phyloP scores from a whole-genome alignment of 1,284 basidiomycete species.

The Ustilago hordei region DNA sequence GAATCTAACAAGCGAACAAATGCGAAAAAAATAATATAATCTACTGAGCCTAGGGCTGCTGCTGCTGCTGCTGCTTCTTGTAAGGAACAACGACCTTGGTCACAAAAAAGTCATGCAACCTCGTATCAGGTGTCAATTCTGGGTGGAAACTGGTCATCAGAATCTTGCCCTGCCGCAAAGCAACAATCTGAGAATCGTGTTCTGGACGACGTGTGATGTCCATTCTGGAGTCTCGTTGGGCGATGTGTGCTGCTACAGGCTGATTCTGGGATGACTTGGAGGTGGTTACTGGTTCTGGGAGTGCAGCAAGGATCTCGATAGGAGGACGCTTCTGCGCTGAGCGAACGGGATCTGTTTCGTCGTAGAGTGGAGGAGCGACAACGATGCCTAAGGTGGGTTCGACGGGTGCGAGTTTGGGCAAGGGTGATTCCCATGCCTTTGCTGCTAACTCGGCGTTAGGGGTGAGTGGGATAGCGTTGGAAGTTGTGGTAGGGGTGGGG shows the following conservation, averaged over 20 bases:
- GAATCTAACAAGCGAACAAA: not conserved
- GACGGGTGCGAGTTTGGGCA: constrained; percentile 19
- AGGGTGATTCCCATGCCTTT: constrained; percentile 17
- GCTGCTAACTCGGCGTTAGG: constrained; percentile 14
- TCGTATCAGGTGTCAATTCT: constrained; percentile 85
- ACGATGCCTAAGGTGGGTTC: constrained; percentile 35
- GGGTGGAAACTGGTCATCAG: constrained; percentile 94
- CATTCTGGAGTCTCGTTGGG: constrained; percentile 27
- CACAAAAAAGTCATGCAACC: constrained; percentile 90
- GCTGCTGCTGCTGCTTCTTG: constrained; percentile 15
- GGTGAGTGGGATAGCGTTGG: constrained; percentile 26
- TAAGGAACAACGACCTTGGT: constrained; percentile 39
- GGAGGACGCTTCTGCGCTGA: constrained; percentile 52
- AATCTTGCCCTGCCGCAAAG: constrained; percentile 84
- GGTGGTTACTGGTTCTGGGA: constrained; percentile 75
- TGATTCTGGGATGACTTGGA: constrained; percentile 34
- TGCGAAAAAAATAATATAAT: not conserved
- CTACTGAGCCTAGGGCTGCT: not conserved
- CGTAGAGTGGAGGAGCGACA: constrained; percentile 56
- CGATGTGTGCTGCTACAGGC: constrained; percentile 23
- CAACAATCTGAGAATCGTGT: constrained; percentile 78
- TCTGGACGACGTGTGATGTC: constrained; percentile 40
- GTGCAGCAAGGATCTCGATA: constrained; percentile 77
- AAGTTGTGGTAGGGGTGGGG: constrained; percentile 16
- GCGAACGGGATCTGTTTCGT: constrained; percentile 23